A percentile compares a stretch with the other conserved stretches of the same genome.
Conservation (phyloP, 352 stramenopile species). For the Globisporangium alternatum region DNA sequence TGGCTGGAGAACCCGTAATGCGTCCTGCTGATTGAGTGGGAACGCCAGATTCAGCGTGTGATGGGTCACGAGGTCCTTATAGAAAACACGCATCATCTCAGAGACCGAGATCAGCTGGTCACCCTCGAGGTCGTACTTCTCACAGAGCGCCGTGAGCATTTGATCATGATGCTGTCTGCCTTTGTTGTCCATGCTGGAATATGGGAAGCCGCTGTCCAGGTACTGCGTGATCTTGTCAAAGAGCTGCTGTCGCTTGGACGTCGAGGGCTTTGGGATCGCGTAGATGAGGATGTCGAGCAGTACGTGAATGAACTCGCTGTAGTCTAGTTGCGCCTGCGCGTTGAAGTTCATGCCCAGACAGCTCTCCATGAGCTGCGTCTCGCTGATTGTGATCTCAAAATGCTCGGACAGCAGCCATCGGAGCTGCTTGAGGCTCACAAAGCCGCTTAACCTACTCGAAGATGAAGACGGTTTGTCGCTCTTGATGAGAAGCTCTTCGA, state of each 20-base stretch:
- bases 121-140: slow-evolving; percentile 44
- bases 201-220: slow-evolving; percentile 36
- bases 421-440: slow-evolving; percentile 53
- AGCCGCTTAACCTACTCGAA: slow-evolving; percentile 21
- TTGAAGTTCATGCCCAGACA: slow-evolving; percentile 70
- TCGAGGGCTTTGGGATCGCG: slow-evolving; percentile 22
- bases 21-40: slow-evolving; percentile 37
- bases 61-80: slow-evolving; percentile 32
- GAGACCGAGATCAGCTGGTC: slow-evolving; percentile 32
- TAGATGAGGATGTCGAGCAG: slow-evolving; percentile 62
- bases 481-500: slow-evolving; percentile 38
- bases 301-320: slow-evolving; percentile 45
- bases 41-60: slow-evolving; percentile 31
- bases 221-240: slow-evolving; percentile 36
- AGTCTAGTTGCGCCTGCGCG: slow-evolving; percentile 42
- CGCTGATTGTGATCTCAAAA: slow-evolving; percentile 29
- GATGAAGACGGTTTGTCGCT: slow-evolving; percentile 10
- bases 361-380: slow-evolving; percentile 44
- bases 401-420: slow-evolving; percentile 36
- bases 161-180: slow-evolving; percentile 12
- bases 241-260: slow-evolving; percentile 20
- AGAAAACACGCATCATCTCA: slow-evolving; percentile 36
- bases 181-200: neutral
- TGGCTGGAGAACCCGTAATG: slow-evolving; percentile 21
- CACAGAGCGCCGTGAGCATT: slow-evolving; percentile 37